These are phyloP conservation scores for Podospora conica DNA, from an alignment of 495 filamentous ascomycete species.

Conservation along the genomic window DNA sequence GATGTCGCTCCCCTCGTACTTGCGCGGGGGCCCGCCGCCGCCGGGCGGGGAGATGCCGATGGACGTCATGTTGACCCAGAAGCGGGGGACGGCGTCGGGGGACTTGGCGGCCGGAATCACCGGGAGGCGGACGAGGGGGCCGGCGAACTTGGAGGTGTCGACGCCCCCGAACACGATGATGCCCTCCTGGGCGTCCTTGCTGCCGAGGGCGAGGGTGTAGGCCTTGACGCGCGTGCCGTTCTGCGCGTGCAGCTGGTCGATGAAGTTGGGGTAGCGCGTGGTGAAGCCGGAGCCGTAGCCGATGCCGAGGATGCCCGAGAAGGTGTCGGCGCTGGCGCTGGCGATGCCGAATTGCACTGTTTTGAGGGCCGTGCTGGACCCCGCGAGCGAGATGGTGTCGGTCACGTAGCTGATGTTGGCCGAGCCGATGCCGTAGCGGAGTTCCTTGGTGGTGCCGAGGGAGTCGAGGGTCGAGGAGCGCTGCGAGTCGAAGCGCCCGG, in stretches of 20 bases:
- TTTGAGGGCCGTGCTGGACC: conserved; percentile 30
- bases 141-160: conserved; percentile 76
- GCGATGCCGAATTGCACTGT: conserved; percentile 44
- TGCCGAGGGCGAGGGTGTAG: conserved; percentile 43
- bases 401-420: conserved; percentile 40
- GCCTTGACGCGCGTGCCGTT: conserved; percentile 40
- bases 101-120: conserved; percentile 46
- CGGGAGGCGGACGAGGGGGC: conserved; percentile 60
- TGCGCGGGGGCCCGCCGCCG: conserved; percentile 30
- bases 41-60: conserved; percentile 46
- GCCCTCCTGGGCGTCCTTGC: conserved; percentile 50
- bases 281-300: conserved; percentile 39
- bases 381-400: conserved; percentile 38
- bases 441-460: conserved; percentile 28
- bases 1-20: conserved; percentile 44
- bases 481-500: conserved; percentile 34
- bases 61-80: conserved; percentile 57
- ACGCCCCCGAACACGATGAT: conserved; percentile 89
- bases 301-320: conserved; percentile 43
- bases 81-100: conserved; percentile 41
- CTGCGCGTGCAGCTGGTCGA: conserved; percentile 38
- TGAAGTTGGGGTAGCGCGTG: conserved; percentile 39
- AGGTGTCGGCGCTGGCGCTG: conserved; percentile 32
- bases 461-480: conserved; percentile 31
- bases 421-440: conserved; percentile 42